Percentiles rank a stretch among this genome's conserved stretches.
Conservation (phyloP, 805 yeast species). For the Candida xiaguanensis region DNA sequence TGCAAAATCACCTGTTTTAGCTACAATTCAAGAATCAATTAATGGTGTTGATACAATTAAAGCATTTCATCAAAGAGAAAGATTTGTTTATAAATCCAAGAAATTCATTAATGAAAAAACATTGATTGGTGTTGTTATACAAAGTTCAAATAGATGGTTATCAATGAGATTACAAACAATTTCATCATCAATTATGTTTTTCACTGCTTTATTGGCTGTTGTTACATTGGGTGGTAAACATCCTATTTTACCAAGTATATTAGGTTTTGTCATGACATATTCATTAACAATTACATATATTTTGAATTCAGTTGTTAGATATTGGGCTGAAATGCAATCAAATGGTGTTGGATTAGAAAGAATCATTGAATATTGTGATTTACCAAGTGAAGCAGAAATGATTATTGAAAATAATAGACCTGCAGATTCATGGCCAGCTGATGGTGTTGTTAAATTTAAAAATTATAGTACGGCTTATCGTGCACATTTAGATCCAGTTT, state of each 20-base stretch:
- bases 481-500: constrained; percentile 72
- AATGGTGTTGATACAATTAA: constrained; percentile 34
- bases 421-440: constrained; percentile 61
- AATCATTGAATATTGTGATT: constrained; percentile 32
- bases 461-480: constrained; percentile 84
- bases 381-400: constrained; percentile 43
- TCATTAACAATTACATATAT: constrained; percentile 28
- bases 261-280: constrained; percentile 37
- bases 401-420: constrained; percentile 35
- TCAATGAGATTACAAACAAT: constrained; percentile 34
- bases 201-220: constrained; percentile 25
- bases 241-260: constrained; percentile 28
- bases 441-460: constrained; percentile 64
- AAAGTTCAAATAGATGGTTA: constrained; percentile 32
- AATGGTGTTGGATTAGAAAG: constrained; percentile 34
- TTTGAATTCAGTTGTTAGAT: constrained; percentile 29
- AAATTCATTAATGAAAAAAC: constrained; percentile 22
- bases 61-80: constrained; percentile 27
- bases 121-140: constrained; percentile 18
- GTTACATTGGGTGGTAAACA: constrained; percentile 19
- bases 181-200: constrained; percentile 29
- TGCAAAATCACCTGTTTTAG: constrained; percentile 28
- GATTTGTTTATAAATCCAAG: constrained; percentile 24
- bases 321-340: constrained; percentile 34
- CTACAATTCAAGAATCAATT: constrained; percentile 35